Evolutionary conservation across 768 basidiomycete species (phyloP), one percentile per base, ranked within the genome.

Genomic region (Glaciozyma martinii): DNA sequence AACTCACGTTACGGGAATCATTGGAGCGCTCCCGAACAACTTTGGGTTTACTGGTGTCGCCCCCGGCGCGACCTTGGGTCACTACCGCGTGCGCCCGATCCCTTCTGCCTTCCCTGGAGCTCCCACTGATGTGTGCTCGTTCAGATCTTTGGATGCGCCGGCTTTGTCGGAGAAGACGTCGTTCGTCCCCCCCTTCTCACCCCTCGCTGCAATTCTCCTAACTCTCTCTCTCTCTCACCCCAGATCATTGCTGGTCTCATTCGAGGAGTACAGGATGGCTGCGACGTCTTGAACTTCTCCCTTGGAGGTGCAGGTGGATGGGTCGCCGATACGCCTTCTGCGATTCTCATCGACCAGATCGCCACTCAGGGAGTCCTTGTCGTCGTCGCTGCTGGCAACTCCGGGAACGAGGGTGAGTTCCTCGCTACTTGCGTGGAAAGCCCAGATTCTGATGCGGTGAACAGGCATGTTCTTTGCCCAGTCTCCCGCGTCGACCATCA

Each of bases 251-350:
- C 78, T 77, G 79, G 33, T 73, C 78, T 61, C 42, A 44, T 32
- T 12, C 79, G 74, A 59, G 84, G 81, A 16, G 76, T 79, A 30
- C 75, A 74, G 16, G 84, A 85, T 49, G 82, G 81, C 0, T 78
- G 81, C 66, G 83, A 87, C 72, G 81, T 89, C 63, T 76, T 88
- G 66, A 84, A 83, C 6, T 75, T 88, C 70, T 85, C 84, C n/a
- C 75, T 88, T 8, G 86, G 86, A 43, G 82, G 83, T 19, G 68
- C 80, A 5, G 79, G 81, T 65, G 85, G 85, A 5, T 88, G 86
- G 86, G 84, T 84, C 2, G 81, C 83, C 71, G 78, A 79, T 23
- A 54, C 29, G 76, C 81, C 13, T 75, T 77, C 54, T 72, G 82
- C 15, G 84, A n/a, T 86, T 3, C 78, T 86, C 5, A 82, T 85